phyloP scores from a whole-genome alignment of 1,139 yeast species.

The Yamadazyma taylorii region DNA sequence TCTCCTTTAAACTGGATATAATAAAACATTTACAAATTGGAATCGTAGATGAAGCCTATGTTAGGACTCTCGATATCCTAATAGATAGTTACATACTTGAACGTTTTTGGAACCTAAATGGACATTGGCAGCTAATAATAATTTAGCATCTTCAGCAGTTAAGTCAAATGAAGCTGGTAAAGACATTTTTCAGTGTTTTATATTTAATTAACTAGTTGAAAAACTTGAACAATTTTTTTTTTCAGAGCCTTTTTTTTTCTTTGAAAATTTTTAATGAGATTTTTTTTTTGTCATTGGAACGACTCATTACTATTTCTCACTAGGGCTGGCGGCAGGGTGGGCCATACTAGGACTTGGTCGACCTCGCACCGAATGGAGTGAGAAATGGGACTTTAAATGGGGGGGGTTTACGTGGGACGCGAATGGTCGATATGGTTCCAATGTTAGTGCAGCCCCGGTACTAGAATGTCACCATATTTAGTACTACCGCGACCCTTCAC shows the following conservation, averaged over 20 bases:
- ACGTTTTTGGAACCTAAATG: constrained; percentile 99
- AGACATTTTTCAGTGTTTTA: constrained; percentile 51
- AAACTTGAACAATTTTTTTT: constrained; percentile 4
- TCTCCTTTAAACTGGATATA: too few relatives aligned
- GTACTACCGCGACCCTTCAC: too few relatives aligned
- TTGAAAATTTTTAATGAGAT: constrained; percentile 16
- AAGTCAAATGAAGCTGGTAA: constrained; percentile 87
- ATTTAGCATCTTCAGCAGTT: constrained; percentile 99
- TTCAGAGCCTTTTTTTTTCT: constrained; percentile 1
- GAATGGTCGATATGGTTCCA: too few relatives aligned
- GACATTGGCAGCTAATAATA: constrained; percentile 99
- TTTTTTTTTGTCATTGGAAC: not conserved
- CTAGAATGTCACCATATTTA: not conserved
- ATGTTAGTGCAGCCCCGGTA: not conserved
- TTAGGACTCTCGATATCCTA: too few relatives aligned
- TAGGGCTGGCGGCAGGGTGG: too few relatives aligned
- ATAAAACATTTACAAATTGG: too few relatives aligned
- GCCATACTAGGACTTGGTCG: too few relatives aligned
- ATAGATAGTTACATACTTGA: constrained; percentile 65
- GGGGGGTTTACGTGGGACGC: too few relatives aligned
- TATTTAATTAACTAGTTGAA: constrained; percentile 4
- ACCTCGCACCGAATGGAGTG: too few relatives aligned
- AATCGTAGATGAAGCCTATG: too few relatives aligned
- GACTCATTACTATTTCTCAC: not conserved
- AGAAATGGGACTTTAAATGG: too few relatives aligned